These are phyloP conservation scores for Annulohypoxylon maeteangense DNA, from an alignment of 495 filamentous ascomycete genomes.

Conservation along the genomic window DNA sequence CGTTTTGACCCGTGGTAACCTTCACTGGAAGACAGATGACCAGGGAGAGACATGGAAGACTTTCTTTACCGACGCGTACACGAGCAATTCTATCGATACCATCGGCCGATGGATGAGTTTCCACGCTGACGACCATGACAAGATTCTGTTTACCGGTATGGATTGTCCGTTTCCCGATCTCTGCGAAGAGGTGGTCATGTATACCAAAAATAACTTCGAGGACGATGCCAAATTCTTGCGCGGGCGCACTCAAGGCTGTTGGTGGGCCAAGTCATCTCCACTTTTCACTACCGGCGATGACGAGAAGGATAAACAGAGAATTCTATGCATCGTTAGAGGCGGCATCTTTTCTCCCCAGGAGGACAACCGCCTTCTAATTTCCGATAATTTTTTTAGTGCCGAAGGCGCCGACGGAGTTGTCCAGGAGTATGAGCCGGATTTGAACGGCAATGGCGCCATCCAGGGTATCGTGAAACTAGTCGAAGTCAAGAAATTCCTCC, in stretches of 20 bases:
- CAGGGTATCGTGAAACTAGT: slow-evolving; percentile 80
- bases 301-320: slow-evolving; percentile 68
- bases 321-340: slow-evolving; percentile 82
- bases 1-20: slow-evolving; percentile 69
- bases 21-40: slow-evolving; percentile 84
- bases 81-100: slow-evolving; percentile 57
- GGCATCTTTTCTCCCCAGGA: slow-evolving; percentile 68
- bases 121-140: slow-evolving; percentile 81
- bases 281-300: slow-evolving; percentile 73
- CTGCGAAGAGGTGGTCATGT: slow-evolving; percentile 70
- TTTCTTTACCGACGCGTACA: slow-evolving; percentile 68
- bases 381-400: slow-evolving; percentile 77
- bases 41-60: slow-evolving; percentile 80
- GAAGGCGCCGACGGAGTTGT: slow-evolving; percentile 58
- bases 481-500: slow-evolving; percentile 82
- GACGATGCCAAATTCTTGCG: slow-evolving; percentile 68
- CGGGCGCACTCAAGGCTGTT: slow-evolving; percentile 73
- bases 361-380: slow-evolving; percentile 79
- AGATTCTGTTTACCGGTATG: slow-evolving; percentile 82
- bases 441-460: slow-evolving; percentile 77
- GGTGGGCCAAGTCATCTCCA: slow-evolving; percentile 81
- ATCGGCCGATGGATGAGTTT: slow-evolving; percentile 67
- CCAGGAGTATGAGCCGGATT: slow-evolving; percentile 73
- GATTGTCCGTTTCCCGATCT: slow-evolving; percentile 65
- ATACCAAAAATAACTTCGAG: slow-evolving; percentile 87